Evolutionary conservation across 2,329 filamentous ascomycete species (phyloP), one percentile per base, ranked within the genome.

Genomic region (Zymoseptoria crescenta): DNA sequence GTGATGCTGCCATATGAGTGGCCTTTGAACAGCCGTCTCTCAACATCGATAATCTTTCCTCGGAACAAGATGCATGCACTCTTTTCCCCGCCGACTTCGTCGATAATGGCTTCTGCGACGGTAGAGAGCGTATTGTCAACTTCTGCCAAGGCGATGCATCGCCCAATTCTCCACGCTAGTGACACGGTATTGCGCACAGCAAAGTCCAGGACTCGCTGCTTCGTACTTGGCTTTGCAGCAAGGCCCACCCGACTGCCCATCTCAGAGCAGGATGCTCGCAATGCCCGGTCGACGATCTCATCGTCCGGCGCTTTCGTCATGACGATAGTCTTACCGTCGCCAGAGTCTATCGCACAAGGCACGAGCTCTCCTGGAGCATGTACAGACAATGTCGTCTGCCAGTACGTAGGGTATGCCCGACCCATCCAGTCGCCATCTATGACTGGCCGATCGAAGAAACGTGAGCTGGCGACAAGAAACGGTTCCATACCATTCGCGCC

Each of bases 401-500:
- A 77, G 56, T 74, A 74, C 1, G 74, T 77, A 2, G 77, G 77
- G 63, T 77, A 78, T 4, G 77, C 77, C 41, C 76, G 69, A 3
- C 76, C 76, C 76, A 79, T 79, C 64, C 71, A 76, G 59, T 79
- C 77, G 2, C 70, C 76, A 59, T 79, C 77, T 13, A 79, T 69
- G 6, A 75, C 73, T 8, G 76, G 74, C 52, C 71, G 45, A 59
- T 77, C 62, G 69, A 84, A 80, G 61, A 80, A 78, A 1, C 74
- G 73, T 56, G 78, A 80, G 0, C 81, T 80, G 4, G 83, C 83
- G 4, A 85, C 71, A 3, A 84, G 76, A 71, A 86, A 74, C 8
- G 80, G 79, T 62, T 83, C 79, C 8, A 87, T 74, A 0, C 85
- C 84, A 62, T 88, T 88, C 4, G 79, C 80, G 6, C 86, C 85